Evolutionary conservation across 1,284 basidiomycete species (phyloP).

Genomic region (Rhodofomes roseus): DNA sequence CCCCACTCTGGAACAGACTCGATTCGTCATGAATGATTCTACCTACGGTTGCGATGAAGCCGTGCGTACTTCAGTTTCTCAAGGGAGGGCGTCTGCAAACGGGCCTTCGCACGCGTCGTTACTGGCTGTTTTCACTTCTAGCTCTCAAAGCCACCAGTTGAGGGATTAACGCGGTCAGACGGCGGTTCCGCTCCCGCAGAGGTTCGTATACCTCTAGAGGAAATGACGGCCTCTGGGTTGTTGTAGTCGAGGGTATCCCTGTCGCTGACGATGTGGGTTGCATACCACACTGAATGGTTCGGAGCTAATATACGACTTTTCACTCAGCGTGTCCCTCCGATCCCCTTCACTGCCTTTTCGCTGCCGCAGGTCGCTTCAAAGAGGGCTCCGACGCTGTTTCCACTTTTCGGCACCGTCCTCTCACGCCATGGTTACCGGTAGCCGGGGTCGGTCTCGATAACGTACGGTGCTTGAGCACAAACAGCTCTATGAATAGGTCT

Average conservation of each 20-base stretch:
- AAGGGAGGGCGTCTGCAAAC: background rate
- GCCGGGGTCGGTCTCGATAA: background rate
- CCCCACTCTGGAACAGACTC: background rate
- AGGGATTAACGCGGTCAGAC: too few species aligned
- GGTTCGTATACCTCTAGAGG: too few species aligned
- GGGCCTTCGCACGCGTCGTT: background rate
- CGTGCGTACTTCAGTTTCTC: background rate
- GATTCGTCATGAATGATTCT: background rate
- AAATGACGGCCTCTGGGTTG: too few species aligned
- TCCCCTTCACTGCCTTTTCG: background rate
- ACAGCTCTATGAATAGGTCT: conserved; percentile 1
- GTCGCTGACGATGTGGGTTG: background rate
- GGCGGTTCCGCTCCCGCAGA: too few species aligned
- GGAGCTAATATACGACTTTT: background rate
- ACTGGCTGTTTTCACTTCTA: background rate
- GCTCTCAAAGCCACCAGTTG: too few species aligned
- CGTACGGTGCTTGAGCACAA: background rate
- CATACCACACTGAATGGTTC: background rate
- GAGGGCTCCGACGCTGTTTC: background rate
- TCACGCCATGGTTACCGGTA: conserved; percentile 1
- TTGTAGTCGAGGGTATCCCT: background rate
- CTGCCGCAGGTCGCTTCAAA: background rate
- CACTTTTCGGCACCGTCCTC: conserved; percentile 1
- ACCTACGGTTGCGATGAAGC: background rate
- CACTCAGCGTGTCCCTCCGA: background rate